Evolutionary conservation across 2,329 filamentous ascomycete species (phyloP).

Genomic region (Hypoxylon sp.): DNA sequence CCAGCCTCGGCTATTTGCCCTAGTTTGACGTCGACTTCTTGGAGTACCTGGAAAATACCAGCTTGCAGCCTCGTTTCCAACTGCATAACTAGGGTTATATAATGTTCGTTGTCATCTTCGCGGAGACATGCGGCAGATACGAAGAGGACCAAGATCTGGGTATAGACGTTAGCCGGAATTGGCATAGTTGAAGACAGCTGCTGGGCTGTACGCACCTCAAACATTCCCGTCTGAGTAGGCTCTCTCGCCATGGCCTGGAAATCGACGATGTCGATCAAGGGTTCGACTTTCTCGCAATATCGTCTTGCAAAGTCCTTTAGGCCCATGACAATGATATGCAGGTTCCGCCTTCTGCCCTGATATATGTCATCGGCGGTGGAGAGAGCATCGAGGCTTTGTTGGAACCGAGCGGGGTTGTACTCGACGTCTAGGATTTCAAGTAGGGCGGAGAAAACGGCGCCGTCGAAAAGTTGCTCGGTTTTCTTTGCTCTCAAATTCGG

Average conservation of each 20-base stretch:
- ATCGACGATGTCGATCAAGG: slow-evolving; percentile 64
- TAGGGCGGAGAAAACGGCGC: slow-evolving; percentile 65
- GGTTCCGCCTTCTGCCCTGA: slow-evolving; percentile 55
- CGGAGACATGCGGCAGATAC: slow-evolving; percentile 42
- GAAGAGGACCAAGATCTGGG: slow-evolving; percentile 45
- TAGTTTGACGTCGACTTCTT: slow-evolving; percentile 46
- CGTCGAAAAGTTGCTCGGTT: slow-evolving; percentile 65
- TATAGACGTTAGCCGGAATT: slow-evolving; percentile 30
- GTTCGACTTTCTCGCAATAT: slow-evolving; percentile 63
- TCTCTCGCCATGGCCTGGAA: slow-evolving; percentile 70
- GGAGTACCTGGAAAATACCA: slow-evolving; percentile 55
- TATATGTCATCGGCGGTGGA: slow-evolving; percentile 58
- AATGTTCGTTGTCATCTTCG: slow-evolving; percentile 42
- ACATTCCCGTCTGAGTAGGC: slow-evolving; percentile 65
- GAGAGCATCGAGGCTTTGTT: slow-evolving; percentile 56
- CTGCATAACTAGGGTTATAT: slow-evolving; percentile 38
- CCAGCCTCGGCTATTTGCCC: slow-evolving; percentile 54
- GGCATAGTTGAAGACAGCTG: not conserved
- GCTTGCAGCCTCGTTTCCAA: slow-evolving; percentile 42
- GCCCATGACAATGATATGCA: slow-evolving; percentile 66
- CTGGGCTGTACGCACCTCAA: slow-evolving; percentile 50
- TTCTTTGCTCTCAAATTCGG: slow-evolving; percentile 60
- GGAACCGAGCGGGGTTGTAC: slow-evolving; percentile 67
- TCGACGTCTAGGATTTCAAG: slow-evolving; percentile 68
- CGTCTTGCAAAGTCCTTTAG: slow-evolving; percentile 67